phyloP scores from a whole-genome alignment of 2,329 filamentous ascomycete genomes.

The Claviceps arundinis region DNA sequence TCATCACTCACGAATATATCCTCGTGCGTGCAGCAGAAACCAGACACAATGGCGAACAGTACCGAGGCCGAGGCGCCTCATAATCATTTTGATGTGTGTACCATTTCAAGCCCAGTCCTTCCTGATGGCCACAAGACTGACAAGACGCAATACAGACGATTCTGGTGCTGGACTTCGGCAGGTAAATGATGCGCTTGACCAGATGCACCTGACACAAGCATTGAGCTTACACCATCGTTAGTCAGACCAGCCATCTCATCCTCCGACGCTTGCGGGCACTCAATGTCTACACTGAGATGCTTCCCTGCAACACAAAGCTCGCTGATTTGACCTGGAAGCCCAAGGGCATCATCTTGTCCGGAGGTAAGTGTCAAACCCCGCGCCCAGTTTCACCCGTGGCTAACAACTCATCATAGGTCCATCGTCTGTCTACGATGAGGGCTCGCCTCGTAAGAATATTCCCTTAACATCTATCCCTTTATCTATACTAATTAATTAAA shows the following conservation, averaged over 20 bases:
- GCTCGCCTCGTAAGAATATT: conserved; percentile 33
- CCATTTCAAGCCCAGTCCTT: not conserved
- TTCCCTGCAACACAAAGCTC: conserved; percentile 73
- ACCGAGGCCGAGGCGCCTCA: conserved; percentile 8
- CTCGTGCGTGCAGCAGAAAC: not conserved
- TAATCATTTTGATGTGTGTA: conserved; percentile 6
- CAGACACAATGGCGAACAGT: not conserved
- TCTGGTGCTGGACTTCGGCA: conserved; percentile 53
- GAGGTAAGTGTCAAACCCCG: conserved; percentile 15
- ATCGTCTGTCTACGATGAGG: conserved; percentile 70
- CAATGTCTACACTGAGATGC: conserved; percentile 60
- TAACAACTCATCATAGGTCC: conserved; percentile 20
- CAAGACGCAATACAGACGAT: conserved; percentile 37
- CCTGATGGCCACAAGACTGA: not conserved
- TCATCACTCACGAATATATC: not conserved
- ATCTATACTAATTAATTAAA: conserved; percentile 4
- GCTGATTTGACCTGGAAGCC: conserved; percentile 65
- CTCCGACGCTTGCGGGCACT: conserved; percentile 54
- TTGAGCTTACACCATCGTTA: not conserved
- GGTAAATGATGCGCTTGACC: not conserved
- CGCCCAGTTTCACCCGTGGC: conserved; percentile 4
- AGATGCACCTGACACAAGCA: not conserved
- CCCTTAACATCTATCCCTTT: not conserved
- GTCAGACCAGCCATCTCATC: conserved; percentile 53
- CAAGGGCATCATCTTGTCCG: conserved; percentile 57